Evolutionary conservation across 345 rosid species (phyloP), one percentile per base, ranked within the genome.

Genomic region (Hypericum androsaemum): DNA sequence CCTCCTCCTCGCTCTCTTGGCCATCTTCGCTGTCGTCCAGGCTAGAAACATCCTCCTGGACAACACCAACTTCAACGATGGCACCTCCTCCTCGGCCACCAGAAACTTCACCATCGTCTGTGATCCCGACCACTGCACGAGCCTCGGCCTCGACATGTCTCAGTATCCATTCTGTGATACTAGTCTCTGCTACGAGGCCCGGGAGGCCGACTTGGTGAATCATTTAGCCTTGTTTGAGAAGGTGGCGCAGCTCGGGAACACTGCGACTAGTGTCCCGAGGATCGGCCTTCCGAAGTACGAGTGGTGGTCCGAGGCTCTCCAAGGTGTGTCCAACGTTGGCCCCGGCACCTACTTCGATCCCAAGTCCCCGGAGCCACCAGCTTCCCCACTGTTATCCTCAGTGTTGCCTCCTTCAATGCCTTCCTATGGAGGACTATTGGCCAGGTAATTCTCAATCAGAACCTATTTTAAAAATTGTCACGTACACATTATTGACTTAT

Each of bases 281-380:
- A 12, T 75, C 0, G 81, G 81, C 2, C 37, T 79, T 1, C 77
- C 77, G 0, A 7, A 12, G 40, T 75, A 79, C 15, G 48, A 61
- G 60, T 79, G 80, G 80, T 75, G 80, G 84, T 67, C 74, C 0
- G 78, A 75, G 62, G 83, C 76, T 5, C 59, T 75, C 0, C 80
- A 75, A 6, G 80, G 84, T 0, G 72, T 75, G 11, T 67, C 84
- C 36, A 4, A 65, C 5, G 71, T 65, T 1, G 79, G 81, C 10
- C 59, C 54, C 0, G 81, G 76, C 0, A 67, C 71, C 1, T 53
- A 28, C 35, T 75, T 65, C 5, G 74, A 73, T 8, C 9, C 3
- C 37, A 62, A 0, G 58, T 79, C 11, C 77, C 73, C 0, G 65
- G 73, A 0, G 71, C 80, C 3, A 73, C 78, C 0, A 78, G 78